Base-by-base conservation (phyloP, 2,329 filamentous ascomycete species). In the Botrytis tulipae region DNA sequence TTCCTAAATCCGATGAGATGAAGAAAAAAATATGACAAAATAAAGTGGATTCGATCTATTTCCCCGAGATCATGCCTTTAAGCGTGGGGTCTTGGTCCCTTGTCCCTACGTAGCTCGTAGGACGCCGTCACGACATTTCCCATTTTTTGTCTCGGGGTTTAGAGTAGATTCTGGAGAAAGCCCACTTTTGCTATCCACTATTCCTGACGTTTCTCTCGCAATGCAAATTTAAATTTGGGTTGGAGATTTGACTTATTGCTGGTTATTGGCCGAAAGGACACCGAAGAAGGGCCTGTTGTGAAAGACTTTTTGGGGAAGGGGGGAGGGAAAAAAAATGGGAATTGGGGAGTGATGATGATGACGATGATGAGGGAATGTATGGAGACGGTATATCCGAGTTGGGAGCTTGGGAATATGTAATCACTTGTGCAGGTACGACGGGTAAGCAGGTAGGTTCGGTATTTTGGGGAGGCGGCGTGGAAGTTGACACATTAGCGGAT, bases 251-350 rank as follows among this genome's bases (percentile, higher is more conserved):
- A 63, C 61, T 42, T 63, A 25, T 40, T 46, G 9, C 3, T 67
- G 44, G 20, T 59, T 67, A 72, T 67, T 67, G 70, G 37, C 70
- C 61, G 70, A 72, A 37, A 72, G 62, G 37, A 7, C 37, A 25
- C 70, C 70, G 70, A 72, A 68, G 62, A 68, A 67, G 70, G 70
- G 40, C 70, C 70, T 72, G 70, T 72, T 72, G 48, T 57, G 46
- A 32, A 35, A 40, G 35, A 54, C 20, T 54, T 54, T 51, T 44
- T n/a, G 65, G 44, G 46, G 46, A 20, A 29, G 14, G 10, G 22
- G 20, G 65, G 20, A 32, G 69, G 42, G 20, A 51, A 4, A 54
- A 37, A 42, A 70, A n/a, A 20, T 37, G 46, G 35, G 25, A 44
- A 37, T 44, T 20, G 57, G 40, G 44, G 12, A 18, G 37, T 67